Base-by-base conservation (phyloP, 176 grass and related monocot species). In the Aechmea fasciata region DNA sequence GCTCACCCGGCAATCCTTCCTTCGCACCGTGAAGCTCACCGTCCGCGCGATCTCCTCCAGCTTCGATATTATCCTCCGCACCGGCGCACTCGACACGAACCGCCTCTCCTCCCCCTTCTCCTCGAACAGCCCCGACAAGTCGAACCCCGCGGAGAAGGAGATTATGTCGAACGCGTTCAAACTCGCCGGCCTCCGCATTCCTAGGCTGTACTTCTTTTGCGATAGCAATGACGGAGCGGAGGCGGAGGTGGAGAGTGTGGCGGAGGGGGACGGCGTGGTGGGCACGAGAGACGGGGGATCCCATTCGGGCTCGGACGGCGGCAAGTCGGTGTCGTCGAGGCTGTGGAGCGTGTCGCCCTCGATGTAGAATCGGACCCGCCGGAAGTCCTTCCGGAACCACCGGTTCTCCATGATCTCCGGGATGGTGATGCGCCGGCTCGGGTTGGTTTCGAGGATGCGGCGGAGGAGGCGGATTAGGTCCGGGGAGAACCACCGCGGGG, bases 141-240 rank as follows among this genome's bases (percentile, higher is more conserved):
- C 73, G 69, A 90, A 90, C 9, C 77, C 81, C 7, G 70, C 71
- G 9, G 83, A 90, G 47, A 85, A 86, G 29, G 80, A 77, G 69
- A 90, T 83, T 19, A 90, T 83, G 69, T 90, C 87, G 41, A 90
- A 90, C 11, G 87, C 87, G 69, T 86, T 90, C 26, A 90, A 57
- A 64, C 87, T 90, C 48, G 81, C 74, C 47, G 47, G 57, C 59
- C 77, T 78, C 12, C 51, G 74, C 10, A 90, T 55, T 29, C 80
- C 73, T 15, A 57, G 15, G 13, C 65, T 48, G 28, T 51, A 54
- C 48, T 41, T 65, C 13, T 51, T 51, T 3, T 57, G 19, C 17
- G 75, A 69, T 2, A 76, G 68, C 53, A 83, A 57, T 9, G 80
- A 80, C 11, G 85, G 80, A 11, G 85, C 78, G 4, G 80, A 87